These are phyloP conservation scores for Yamadazyma kitorensis DNA, from an alignment of 805 yeast genomes.

Conservation along the genomic window DNA sequence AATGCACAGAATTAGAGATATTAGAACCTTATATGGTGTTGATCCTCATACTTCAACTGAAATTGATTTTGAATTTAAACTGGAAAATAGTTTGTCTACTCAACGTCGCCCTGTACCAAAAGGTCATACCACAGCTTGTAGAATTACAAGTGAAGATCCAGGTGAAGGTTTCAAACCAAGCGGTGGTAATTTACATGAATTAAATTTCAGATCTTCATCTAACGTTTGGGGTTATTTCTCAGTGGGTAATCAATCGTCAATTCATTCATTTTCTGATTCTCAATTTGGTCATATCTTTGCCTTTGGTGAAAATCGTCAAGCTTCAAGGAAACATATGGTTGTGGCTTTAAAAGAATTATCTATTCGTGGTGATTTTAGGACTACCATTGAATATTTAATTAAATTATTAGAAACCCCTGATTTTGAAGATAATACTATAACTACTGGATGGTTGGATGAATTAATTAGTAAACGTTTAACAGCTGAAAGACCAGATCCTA, in stretches of 20 bases:
- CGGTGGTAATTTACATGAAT: slow-evolving; percentile 93
- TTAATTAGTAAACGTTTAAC: slow-evolving; percentile 90
- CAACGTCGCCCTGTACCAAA: slow-evolving; percentile 95
- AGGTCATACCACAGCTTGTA: slow-evolving; percentile 99
- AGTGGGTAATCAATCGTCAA: slow-evolving; percentile 93
- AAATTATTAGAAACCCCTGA: slow-evolving; percentile 94
- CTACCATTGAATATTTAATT: slow-evolving; percentile 95
- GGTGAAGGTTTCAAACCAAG: slow-evolving; percentile 99
- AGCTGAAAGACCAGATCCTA: slow-evolving; percentile 94
- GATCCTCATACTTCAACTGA: slow-evolving; percentile 91
- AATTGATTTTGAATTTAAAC: slow-evolving; percentile 85
- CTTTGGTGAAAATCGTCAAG: slow-evolving; percentile 97
- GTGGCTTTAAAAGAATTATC: slow-evolving; percentile 95
- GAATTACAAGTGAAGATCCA: slow-evolving; percentile 99
- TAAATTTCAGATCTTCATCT: slow-evolving; percentile 94
- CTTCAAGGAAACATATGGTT: slow-evolving; percentile 98
- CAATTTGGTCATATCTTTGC: slow-evolving; percentile 99
- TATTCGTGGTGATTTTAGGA: slow-evolving; percentile 97
- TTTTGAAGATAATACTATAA: slow-evolving; percentile 92
- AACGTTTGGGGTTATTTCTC: slow-evolving; percentile 99
- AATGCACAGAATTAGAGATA: slow-evolving; percentile 89
- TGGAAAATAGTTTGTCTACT: slow-evolving; percentile 64
- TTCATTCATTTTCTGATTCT: slow-evolving; percentile 96
- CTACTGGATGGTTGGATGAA: slow-evolving; percentile 99
- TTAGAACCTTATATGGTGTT: slow-evolving; percentile 88